These are phyloP conservation scores for Hylodesmum podocarpum DNA, from an alignment of 306 rosid species.

Conservation along the genomic window DNA sequence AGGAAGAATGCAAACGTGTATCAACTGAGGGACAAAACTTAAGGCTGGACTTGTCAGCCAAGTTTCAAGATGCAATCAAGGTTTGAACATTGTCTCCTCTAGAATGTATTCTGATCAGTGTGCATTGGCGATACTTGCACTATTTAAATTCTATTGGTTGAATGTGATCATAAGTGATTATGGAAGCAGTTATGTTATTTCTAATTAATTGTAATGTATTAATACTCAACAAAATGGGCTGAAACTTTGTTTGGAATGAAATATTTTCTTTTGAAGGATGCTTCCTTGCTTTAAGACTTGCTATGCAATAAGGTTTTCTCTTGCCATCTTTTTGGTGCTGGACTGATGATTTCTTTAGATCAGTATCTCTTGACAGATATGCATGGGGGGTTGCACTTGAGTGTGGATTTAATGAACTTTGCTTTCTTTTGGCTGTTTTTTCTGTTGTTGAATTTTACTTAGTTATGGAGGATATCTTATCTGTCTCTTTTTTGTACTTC, in stretches of 20 bases:
- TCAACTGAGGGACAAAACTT: conserved; percentile 91
- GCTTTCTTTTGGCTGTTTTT: background rate
- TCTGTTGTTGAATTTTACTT: background rate
- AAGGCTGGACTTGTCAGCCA: conserved; percentile 84
- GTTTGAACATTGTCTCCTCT: conserved; percentile 36
- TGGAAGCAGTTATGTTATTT: background rate
- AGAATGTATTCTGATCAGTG: conserved; percentile 19
- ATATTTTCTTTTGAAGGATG: background rate
- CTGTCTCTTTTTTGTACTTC: background rate
- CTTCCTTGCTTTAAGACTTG: background rate
- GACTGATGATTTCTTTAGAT: background rate
- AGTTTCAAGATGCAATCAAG: conserved; percentile 97
- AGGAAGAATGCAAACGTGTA: conserved; percentile 95
- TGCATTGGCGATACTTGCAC: conserved; percentile 15
- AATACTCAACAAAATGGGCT: background rate
- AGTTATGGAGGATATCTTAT: background rate
- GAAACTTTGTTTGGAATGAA: background rate
- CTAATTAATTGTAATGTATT: background rate
- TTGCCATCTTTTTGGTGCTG: background rate
- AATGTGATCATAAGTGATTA: background rate
- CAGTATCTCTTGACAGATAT: background rate
- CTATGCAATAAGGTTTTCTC: background rate
- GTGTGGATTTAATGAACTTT: background rate
- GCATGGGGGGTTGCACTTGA: background rate
- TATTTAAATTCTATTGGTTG: background rate